Evolutionary conservation across 2,329 filamentous ascomycete genomes (phyloP).

Genomic region (Xylariomycetidae sp.): DNA sequence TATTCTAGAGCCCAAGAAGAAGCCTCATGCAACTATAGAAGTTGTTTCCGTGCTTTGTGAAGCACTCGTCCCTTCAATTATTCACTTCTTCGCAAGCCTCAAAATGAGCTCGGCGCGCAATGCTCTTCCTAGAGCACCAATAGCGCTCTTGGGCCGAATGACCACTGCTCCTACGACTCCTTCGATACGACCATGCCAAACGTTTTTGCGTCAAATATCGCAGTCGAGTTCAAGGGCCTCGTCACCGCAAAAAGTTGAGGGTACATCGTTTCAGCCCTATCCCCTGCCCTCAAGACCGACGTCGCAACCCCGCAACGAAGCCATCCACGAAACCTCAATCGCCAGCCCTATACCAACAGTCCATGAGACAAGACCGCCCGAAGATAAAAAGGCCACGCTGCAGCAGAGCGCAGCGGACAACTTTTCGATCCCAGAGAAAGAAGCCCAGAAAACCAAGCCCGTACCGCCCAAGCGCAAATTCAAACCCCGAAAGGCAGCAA

Average conservation of each 20-base stretch:
- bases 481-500: constrained; percentile 81
- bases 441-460: constrained; percentile 63
- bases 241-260: constrained; percentile 22
- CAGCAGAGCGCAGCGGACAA: constrained; percentile 31
- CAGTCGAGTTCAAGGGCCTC: constrained; percentile 23
- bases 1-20: no score
- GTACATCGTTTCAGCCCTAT: constrained; percentile 47
- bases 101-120: constrained; percentile 39
- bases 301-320: constrained; percentile 36
- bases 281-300: constrained; percentile 39
- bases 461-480: constrained; percentile 62
- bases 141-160: constrained; percentile 19
- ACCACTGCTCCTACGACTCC: constrained; percentile 34
- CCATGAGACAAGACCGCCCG: constrained; percentile 48
- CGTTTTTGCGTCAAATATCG: constrained; percentile 38
- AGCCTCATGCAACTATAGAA: no score
- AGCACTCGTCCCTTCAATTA: neutral
- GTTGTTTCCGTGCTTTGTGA: no score
- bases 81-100: neutral
- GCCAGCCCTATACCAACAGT: constrained; percentile 44
- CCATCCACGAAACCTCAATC: constrained; percentile 43
- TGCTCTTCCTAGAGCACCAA: constrained; percentile 27
- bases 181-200: constrained; percentile 35
- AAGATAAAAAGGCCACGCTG: constrained; percentile 9
- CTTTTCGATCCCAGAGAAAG: constrained; percentile 56